phyloP scores from a whole-genome alignment of 1,284 basidiomycete genomes.

The Microbotryomycetes sp. region DNA sequence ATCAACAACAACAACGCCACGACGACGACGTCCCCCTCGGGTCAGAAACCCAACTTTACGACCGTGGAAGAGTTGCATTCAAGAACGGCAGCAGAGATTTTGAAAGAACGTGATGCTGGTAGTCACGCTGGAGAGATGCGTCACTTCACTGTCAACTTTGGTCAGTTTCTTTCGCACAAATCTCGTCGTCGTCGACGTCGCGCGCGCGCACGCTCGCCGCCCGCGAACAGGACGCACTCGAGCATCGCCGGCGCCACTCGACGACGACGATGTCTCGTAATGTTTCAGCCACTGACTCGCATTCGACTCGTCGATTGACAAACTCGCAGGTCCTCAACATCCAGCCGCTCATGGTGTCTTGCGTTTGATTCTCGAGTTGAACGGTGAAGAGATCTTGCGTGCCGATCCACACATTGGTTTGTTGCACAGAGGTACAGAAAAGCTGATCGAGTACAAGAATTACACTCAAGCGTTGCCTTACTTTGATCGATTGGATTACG shows the following conservation, averaged over 20 bases:
- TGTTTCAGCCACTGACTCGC: background rate
- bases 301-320: background rate
- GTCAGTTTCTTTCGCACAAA: background rate
- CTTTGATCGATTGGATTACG: conserved; percentile 98
- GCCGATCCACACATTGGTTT: conserved; percentile 77
- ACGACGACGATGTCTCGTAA: too few relatives aligned
- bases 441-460: conserved; percentile 98
- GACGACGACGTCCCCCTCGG: background rate
- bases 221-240: too few relatives aligned
- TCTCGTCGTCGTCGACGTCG: background rate
- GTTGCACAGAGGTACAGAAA: conserved; percentile 95
- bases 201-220: background rate
- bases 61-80: conserved; percentile 54
- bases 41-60: conserved; percentile 24
- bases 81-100: conserved; percentile 65
- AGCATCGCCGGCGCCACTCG: too few relatives aligned
- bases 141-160: conserved; percentile 45
- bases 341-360: conserved; percentile 98
- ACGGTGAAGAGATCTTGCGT: conserved; percentile 63
- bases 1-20: background rate
- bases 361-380: conserved; percentile 93
- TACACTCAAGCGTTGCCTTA: conserved; percentile 92
- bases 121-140: conserved; percentile 71
- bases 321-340: conserved; percentile 72
- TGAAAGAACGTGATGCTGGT: conserved; percentile 60